phyloP scores from a whole-genome alignment of 768 basidiomycete species.

The Calocybe cyanea region DNA sequence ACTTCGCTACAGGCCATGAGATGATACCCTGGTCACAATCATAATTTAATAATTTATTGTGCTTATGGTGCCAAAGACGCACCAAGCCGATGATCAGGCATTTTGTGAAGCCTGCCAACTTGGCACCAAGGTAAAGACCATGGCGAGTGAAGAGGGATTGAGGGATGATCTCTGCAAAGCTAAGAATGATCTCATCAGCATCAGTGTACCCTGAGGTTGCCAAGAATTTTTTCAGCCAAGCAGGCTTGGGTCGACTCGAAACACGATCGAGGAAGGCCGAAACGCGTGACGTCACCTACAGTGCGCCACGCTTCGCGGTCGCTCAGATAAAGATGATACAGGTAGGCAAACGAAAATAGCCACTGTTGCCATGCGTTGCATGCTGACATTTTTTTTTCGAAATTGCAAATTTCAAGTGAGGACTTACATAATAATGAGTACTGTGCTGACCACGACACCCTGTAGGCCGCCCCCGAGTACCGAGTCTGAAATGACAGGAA shows the following conservation, averaged over 20 bases:
- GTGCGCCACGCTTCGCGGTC: not conserved
- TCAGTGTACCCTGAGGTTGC: conserved; percentile 1
- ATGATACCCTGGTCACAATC: conserved; percentile 51
- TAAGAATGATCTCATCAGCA: conserved; percentile 21
- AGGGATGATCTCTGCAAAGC: conserved; percentile 89
- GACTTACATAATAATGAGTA: conserved; percentile 83
- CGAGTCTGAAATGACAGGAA: conserved; percentile 79
- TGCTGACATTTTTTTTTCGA: not conserved
- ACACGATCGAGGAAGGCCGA: not conserved
- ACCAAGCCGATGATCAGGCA: conserved; percentile 69
- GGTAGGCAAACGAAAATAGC: conserved; percentile 72
- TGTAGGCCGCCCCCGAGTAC: conserved; percentile 76
- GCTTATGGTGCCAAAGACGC: conserved; percentile 15
- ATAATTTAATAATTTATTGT: not conserved
- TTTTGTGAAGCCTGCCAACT: conserved; percentile 67
- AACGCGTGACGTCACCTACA: conserved; percentile 15
- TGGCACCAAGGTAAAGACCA: conserved; percentile 84
- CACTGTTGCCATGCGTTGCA: conserved; percentile 43
- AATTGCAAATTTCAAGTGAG: not conserved
- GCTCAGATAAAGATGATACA: not conserved
- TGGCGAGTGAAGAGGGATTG: conserved; percentile 91
- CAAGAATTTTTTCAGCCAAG: not conserved
- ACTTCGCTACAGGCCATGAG: conserved; percentile 83
- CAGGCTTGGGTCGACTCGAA: not conserved
- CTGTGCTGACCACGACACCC: conserved; percentile 79